phyloP scores from a whole-genome alignment of 306 rosid genomes.

The Quercus robur region DNA sequence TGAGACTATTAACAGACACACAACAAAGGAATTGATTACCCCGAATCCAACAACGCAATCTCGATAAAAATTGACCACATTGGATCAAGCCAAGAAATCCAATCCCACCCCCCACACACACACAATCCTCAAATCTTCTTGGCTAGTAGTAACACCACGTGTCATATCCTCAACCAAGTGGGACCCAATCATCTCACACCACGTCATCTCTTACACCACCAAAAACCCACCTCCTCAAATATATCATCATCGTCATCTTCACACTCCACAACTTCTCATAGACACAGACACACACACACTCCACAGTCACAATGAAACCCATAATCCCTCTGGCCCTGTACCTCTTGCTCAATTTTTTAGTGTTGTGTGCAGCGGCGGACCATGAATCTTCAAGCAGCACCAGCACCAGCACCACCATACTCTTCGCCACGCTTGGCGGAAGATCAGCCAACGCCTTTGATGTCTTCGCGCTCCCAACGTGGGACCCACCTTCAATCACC shows the following conservation, averaged over 20 bases:
- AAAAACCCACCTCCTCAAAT: too few species aligned
- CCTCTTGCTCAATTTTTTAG: slow-evolving; percentile 1
- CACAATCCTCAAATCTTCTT: neutral
- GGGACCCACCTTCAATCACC: neutral
- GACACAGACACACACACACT: too few species aligned
- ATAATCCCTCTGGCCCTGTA: neutral
- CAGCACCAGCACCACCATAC: slow-evolving; percentile 30
- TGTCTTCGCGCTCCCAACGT: slow-evolving; percentile 53
- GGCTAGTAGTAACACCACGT: neutral
- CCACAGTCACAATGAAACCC: slow-evolving; percentile 21
- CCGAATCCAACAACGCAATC: too few species aligned
- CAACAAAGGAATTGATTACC: too few species aligned
- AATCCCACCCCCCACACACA: too few species aligned
- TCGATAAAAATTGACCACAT: too few species aligned
- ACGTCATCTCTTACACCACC: neutral
- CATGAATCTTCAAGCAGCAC: slow-evolving; percentile 8
- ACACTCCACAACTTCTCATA: neutral
- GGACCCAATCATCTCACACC: neutral
- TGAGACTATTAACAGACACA: too few species aligned
- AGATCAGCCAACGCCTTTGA: slow-evolving; percentile 58
- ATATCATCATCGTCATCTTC: neutral
- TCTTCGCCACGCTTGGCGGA: slow-evolving; percentile 78
- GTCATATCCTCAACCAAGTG: neutral
- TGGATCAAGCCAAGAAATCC: too few species aligned
- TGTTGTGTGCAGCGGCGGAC: neutral